These are phyloP conservation scores for Geotrichum aggregatum DNA, from an alignment of 1,139 yeast species.

Conservation along the genomic window DNA sequence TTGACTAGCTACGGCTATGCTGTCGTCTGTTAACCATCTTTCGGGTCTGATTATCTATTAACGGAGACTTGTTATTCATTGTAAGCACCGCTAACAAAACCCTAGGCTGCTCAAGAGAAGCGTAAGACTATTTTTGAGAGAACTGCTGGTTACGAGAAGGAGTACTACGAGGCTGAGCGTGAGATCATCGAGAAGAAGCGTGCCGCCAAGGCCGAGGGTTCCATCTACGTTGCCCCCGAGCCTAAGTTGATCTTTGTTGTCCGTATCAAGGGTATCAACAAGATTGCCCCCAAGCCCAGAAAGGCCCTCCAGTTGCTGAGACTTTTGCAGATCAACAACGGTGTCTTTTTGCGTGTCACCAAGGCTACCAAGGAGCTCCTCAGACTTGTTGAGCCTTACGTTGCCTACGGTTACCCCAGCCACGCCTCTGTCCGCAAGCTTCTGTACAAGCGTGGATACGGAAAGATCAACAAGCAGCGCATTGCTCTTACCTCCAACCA, in stretches of 20 bases:
- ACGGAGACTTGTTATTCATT: background rate
- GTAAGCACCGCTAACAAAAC: slow-evolving; percentile 5
- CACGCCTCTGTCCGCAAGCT: slow-evolving; percentile 93
- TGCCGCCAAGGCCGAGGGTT: slow-evolving; percentile 91
- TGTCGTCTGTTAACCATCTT: slow-evolving; percentile 98
- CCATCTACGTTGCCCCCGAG: slow-evolving; percentile 85
- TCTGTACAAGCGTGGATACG: slow-evolving; percentile 99
- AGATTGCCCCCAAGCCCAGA: slow-evolving; percentile 99
- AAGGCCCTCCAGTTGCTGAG: slow-evolving; percentile 97
- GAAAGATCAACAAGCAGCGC: slow-evolving; percentile 99
- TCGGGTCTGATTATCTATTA: slow-evolving; percentile 76
- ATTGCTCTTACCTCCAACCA: slow-evolving; percentile 84
- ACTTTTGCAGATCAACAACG: slow-evolving; percentile 96
- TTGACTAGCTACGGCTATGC: slow-evolving; percentile 54
- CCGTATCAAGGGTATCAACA: slow-evolving; percentile 99
- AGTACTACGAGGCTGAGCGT: slow-evolving; percentile 93
- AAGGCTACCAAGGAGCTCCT: slow-evolving; percentile 97
- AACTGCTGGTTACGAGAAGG: slow-evolving; percentile 97
- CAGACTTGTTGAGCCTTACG: slow-evolving; percentile 97
- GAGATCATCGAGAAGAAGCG: slow-evolving; percentile 89
- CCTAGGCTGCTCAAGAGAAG: slow-evolving; percentile 42
- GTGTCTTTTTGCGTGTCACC: slow-evolving; percentile 96
- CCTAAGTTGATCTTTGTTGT: slow-evolving; percentile 93
- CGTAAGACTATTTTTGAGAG: slow-evolving; percentile 94
- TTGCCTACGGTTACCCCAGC: slow-evolving; percentile 99